Evolutionary conservation across 73 alveolate species (phyloP), one percentile per base, ranked within the genome.

Genomic region (Paramecium sexaurelia): DNA sequence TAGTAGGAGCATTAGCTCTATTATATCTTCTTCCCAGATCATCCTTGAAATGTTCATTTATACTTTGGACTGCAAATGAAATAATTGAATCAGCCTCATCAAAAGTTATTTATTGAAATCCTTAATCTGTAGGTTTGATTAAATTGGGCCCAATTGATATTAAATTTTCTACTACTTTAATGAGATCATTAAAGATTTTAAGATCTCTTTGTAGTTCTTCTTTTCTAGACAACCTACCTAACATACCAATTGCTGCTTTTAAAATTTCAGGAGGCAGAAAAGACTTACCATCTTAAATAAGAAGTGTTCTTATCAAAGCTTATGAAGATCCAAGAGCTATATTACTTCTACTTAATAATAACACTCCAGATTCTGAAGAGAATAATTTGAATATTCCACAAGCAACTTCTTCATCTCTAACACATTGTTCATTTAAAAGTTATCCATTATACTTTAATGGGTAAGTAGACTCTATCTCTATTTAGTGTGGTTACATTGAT

Each of bases 1-100:
- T 71, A 0, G 86, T 71, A n/a, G 86, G 86, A 11, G 86, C 86
- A 71, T 71, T 71, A n/a, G 86, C 86, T 36, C 86, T 71, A 71
- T 71, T 71, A 35, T 32, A 27, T 33, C 86, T 29, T 15, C 86
- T 29, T 15, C 86, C 86, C 9, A 22, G 35, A 35, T 71, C 86
- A 15, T 35, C 86, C 17, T 71, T 71, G 29, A 71, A 71, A 71
- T 71, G 86, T 71, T 71, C 86, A 33, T 71, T 71, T 6, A 71
- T 36, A 35, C 57, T 35, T 11, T 71, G 17, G 0, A 71, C 2
- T 15, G 86, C 86, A 37, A 37, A 32, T 2, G 57, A 33, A 33
- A 71, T 37, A 11, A 71, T 71, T 0, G 32, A 35, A 71, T 71
- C 86, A 37, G 56, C 5, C 19, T 71, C 86, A 19, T 71, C 86